phyloP scores from a whole-genome alignment of 805 yeast species.

The Zygoascus bituminiphila region DNA sequence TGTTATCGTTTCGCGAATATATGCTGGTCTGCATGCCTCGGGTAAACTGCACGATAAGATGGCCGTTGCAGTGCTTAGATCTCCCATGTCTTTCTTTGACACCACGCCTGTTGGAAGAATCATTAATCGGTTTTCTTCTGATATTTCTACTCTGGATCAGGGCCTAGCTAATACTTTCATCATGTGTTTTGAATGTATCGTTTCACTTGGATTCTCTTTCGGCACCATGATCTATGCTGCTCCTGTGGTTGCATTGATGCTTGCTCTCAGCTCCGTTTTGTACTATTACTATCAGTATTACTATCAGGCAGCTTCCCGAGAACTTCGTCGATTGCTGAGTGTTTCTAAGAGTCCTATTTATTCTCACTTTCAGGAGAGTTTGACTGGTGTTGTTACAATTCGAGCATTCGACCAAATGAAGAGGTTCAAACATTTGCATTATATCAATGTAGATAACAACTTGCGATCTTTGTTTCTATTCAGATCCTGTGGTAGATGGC shows the following conservation, averaged over 20 bases:
- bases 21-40: conserved; percentile 20
- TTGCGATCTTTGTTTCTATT: conserved; percentile 79
- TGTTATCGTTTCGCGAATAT: conserved; percentile 51
- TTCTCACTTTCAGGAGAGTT: conserved; percentile 75
- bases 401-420: conserved; percentile 63
- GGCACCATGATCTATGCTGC: conserved; percentile 77
- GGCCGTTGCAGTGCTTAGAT: conserved; percentile 65
- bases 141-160: conserved; percentile 82
- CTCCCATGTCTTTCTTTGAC: conserved; percentile 93
- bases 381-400: conserved; percentile 70
- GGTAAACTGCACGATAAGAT: conserved; percentile 54
- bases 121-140: conserved; percentile 82
- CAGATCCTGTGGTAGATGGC: conserved; percentile 82
- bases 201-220: conserved; percentile 49
- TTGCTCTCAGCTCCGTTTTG: conserved; percentile 57
- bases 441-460: conserved; percentile 50
- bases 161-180: conserved; percentile 35
- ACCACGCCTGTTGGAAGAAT: conserved; percentile 93
- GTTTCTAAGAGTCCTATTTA: conserved; percentile 67
- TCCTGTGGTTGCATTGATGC: conserved; percentile 71
- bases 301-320: conserved; percentile 66
- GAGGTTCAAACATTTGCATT: conserved; percentile 48
- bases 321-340: conserved; percentile 64
- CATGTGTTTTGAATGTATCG: conserved; percentile 30
- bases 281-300: conserved; percentile 64